Conservation (phyloP, 345 rosid species). For the Theobroma cacao region DNA sequence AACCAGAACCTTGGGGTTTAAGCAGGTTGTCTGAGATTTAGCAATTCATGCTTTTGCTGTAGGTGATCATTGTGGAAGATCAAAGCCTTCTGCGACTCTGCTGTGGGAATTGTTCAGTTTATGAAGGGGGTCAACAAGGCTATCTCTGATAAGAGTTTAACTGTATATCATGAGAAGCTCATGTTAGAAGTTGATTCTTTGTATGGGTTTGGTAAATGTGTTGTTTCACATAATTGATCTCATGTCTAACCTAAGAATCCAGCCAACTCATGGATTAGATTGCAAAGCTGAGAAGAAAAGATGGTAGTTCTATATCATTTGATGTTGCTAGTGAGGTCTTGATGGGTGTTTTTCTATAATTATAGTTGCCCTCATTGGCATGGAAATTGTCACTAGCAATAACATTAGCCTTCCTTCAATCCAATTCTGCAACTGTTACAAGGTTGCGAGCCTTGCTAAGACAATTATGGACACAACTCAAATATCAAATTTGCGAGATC, state of each 20-base stretch:
- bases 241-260: background rate
- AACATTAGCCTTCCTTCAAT: constrained; percentile 26
- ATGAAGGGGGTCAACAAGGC: too few species aligned
- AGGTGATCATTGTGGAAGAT: constrained; percentile 20
- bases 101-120: constrained; percentile 27
- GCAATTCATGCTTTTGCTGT: constrained; percentile 8
- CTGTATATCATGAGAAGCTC: background rate
- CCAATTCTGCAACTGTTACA: constrained; percentile 41
- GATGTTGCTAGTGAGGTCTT: constrained; percentile 7
- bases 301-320: constrained; percentile 15
- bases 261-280: background rate
- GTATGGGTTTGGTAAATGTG: background rate
- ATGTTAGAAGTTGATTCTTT: constrained; percentile 10
- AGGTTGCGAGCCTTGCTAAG: constrained; percentile 38
- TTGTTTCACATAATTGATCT: background rate
- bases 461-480: constrained; percentile 53
- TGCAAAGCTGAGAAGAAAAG: constrained; percentile 8
- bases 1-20: constrained; percentile 16
- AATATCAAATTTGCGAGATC: constrained; percentile 60
- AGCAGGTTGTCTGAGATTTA: constrained; percentile 20
- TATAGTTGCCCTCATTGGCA: constrained; percentile 32
- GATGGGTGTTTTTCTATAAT: constrained; percentile 11
- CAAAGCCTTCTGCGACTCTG: constrained; percentile 12
- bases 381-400: constrained; percentile 43
- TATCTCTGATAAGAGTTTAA: background rate